Base-by-base conservation (phyloP, 805 yeast genomes). In the Lachancea sp. region DNA sequence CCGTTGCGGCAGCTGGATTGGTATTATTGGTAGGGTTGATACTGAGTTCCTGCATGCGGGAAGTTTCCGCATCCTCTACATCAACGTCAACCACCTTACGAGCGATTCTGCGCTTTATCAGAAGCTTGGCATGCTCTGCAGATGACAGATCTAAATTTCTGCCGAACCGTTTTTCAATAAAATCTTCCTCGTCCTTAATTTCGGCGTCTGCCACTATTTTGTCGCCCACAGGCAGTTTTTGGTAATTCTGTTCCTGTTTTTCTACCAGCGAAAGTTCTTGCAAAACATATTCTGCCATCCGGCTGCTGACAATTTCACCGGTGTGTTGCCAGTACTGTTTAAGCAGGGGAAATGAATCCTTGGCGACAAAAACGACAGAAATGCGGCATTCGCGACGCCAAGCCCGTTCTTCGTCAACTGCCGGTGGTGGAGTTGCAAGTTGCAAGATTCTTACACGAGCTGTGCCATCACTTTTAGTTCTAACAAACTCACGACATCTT, bases 321-420 rank as follows among this genome's bases (percentile, higher is more conserved):
- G 95, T 72, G 58, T 90, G 96, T 63, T 91, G 97, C 99, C 99
- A 93, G 67, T 87, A 93, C 55, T 79, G 79, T 60, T 87, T 89
- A 33, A 93, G 90, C 3, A 85, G 62, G 1, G 77, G 63, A 50
- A 72, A 79, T 47, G 74, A 79, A 2, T 71, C 68, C 1, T 70
- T 63, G 1, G 86, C 86, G 57, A 84, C 85, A 49, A 93, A 81
- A n/a, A 89, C 87, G 17, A 79, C 84, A 0, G 90, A 83, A 44
- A 91, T 77, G 34, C 77, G 76, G 12, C 89, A 78, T 54, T 82
- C 90, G 22, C 79, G 69, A 47, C 79, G 73, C 49, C 73, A 73
- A 1, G 79, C 72, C 45, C 68, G 73, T 51, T 85, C 93, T 36
- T 75, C 79, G 15, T 73, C 77, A 16, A 67, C 71, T 35, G 68